phyloP scores from a whole-genome alignment of 2,329 filamentous ascomycete genomes.

The Pseudogymnoascus sp. region DNA sequence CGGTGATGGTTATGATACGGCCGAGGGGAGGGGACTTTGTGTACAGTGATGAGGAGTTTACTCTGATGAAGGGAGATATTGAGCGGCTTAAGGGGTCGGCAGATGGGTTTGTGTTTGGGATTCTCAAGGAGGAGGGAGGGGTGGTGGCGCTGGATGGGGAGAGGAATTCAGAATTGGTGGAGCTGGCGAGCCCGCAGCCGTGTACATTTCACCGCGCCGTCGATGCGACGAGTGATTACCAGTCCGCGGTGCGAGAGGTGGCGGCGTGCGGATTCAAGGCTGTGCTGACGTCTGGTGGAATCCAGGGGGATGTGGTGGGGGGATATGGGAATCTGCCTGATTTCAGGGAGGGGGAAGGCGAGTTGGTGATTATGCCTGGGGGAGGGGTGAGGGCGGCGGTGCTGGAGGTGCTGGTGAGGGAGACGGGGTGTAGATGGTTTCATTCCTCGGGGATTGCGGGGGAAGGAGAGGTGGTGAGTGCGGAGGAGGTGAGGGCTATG shows the following conservation, averaged over 20 bases:
- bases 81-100: conserved; percentile 29
- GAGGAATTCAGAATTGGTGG: conserved; percentile 36
- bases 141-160: conserved; percentile 31
- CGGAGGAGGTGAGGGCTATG: conserved; percentile 16
- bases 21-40: conserved; percentile 38
- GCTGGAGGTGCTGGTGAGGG: conserved; percentile 28
- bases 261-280: conserved; percentile 36
- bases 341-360: conserved; percentile 24
- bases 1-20: conserved; percentile 45
- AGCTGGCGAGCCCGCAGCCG: conserved; percentile 31
- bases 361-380: conserved; percentile 39
- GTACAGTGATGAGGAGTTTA: conserved; percentile 35
- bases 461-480: conserved; percentile 27
- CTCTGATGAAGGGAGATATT: conserved; percentile 36
- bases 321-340: conserved; percentile 28
- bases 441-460: conserved; percentile 37
- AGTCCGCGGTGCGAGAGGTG: conserved; percentile 31
- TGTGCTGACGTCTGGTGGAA: conserved; percentile 42
- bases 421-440: conserved; percentile 29
- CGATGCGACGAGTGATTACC: conserved; percentile 33
- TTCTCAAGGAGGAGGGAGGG: conserved; percentile 28
- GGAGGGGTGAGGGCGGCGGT: conserved; percentile 41
- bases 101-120: conserved; percentile 44
- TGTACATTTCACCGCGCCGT: conserved; percentile 49
- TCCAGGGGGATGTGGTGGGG: conserved; percentile 28